phyloP scores from a whole-genome alignment of 176 grass and related monocot genomes.

The Pharus latifolius region DNA sequence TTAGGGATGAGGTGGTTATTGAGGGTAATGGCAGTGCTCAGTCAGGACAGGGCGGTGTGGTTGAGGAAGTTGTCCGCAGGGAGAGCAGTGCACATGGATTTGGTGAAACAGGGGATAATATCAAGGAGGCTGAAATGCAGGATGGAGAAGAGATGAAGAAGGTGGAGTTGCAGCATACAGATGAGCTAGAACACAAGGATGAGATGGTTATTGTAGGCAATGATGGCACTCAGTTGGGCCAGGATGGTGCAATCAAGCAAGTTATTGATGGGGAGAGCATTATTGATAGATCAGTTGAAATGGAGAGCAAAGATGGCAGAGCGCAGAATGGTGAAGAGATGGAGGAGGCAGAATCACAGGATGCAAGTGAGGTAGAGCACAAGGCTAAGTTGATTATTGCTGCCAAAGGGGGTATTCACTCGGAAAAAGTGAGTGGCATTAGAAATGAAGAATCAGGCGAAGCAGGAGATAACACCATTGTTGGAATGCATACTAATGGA shows the following conservation, averaged over 20 bases:
- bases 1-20: not conserved
- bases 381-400: not conserved
- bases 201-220: not conserved
- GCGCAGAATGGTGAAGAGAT: too few relatives aligned
- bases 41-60: not conserved
- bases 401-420: not conserved
- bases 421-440: not conserved
- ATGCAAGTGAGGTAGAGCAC: not conserved
- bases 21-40: not conserved
- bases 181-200: slow-evolving; percentile 4
- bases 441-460: not conserved
- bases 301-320: too few relatives aligned
- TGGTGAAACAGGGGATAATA: not conserved
- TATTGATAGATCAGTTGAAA: too few relatives aligned
- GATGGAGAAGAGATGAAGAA: not conserved
- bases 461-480: not conserved
- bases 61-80: slow-evolving; percentile 18
- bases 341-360: too few relatives aligned
- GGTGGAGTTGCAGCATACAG: not conserved
- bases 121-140: not conserved
- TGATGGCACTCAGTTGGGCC: not conserved
- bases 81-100: not conserved
- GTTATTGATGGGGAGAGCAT: too few relatives aligned
- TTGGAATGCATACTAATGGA: not conserved
- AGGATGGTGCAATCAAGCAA: too few relatives aligned